These are phyloP conservation scores for Hypoxylon sp. DNA, from an alignment of 2,329 filamentous ascomycete genomes.

Conservation along the genomic window DNA sequence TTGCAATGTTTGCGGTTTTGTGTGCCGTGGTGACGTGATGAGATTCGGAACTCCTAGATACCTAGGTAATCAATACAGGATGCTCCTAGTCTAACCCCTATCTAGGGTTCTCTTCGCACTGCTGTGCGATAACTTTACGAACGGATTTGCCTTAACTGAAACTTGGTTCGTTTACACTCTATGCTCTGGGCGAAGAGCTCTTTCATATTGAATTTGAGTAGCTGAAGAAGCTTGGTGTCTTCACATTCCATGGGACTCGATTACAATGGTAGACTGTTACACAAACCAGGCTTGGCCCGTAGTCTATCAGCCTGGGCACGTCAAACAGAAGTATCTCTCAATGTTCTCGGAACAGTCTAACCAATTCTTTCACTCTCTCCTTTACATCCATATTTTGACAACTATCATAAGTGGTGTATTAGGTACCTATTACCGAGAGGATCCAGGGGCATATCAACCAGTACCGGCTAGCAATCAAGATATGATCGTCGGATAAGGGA, in stretches of 20 bases:
- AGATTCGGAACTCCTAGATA: not conserved
- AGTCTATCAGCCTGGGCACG: no score
- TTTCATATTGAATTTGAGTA: no score
- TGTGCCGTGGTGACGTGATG: no score
- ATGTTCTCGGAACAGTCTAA: not conserved
- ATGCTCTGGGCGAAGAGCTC: no score
- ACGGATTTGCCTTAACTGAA: not conserved
- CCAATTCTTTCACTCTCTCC: not conserved
- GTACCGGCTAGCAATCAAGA: not conserved
- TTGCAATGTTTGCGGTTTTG: not conserved
- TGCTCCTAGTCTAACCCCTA: not conserved
- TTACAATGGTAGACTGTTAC: not conserved
- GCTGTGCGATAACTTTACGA: not conserved
- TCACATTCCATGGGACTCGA: not conserved
- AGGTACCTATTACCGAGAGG: not conserved
- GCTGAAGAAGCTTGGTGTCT: not conserved
- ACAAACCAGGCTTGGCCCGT: not conserved
- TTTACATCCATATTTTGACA: not conserved
- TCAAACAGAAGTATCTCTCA: not conserved
- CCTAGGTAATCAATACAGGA: not conserved
- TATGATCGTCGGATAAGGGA: not conserved
- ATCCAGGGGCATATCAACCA: not conserved
- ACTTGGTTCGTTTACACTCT: not conserved
- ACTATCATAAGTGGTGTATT: not conserved
- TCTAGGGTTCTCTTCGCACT: not conserved